These are phyloP conservation scores for Plasmodium gaboni DNA, from an alignment of 169 alveolate genomes.

Conservation along the genomic window DNA sequence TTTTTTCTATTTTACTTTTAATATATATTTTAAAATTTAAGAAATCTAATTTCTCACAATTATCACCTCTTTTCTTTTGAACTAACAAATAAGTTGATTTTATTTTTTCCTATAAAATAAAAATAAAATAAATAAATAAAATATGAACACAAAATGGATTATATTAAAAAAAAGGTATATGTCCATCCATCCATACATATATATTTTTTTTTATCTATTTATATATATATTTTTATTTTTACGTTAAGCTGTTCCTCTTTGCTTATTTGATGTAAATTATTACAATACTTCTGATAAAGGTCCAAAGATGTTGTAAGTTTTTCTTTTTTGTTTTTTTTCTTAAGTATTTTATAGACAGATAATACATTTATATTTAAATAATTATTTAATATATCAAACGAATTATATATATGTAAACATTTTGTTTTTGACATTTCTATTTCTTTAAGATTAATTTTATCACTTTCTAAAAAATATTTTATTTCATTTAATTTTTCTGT, in stretches of 20 bases:
- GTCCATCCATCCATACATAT: background rate
- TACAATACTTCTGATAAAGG: conserved; percentile 82
- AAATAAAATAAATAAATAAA: background rate
- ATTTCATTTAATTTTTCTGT: conserved; percentile 73
- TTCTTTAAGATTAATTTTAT: conserved; percentile 78
- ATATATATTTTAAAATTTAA: conserved; percentile 49
- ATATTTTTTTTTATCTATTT: background rate
- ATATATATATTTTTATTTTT: conserved; percentile 24
- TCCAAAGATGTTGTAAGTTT: conserved; percentile 76
- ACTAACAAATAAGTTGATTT: conserved; percentile 47
- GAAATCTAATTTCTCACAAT: conserved; percentile 47
- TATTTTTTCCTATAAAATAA: conserved; percentile 33
- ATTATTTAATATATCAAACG: conserved; percentile 87
- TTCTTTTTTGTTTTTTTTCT: conserved; percentile 88
- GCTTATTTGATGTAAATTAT: conserved; percentile 77
- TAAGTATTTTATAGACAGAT: conserved; percentile 87
- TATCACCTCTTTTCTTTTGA: conserved; percentile 52
- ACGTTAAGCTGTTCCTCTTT: conserved; percentile 66
- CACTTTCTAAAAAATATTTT: conserved; percentile 72
- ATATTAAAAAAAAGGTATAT: background rate
- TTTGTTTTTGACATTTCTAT: conserved; percentile 80
- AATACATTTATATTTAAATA: conserved; percentile 85
- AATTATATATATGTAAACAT: conserved; percentile 85
- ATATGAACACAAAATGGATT: background rate
- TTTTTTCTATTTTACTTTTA: conserved; percentile 51